A percentile compares a stretch with the other conserved stretches of the same genome.
Conservation (phyloP, 225 moss, liverwort and hornwort genomes). For the Takakia lepidozioides region DNA sequence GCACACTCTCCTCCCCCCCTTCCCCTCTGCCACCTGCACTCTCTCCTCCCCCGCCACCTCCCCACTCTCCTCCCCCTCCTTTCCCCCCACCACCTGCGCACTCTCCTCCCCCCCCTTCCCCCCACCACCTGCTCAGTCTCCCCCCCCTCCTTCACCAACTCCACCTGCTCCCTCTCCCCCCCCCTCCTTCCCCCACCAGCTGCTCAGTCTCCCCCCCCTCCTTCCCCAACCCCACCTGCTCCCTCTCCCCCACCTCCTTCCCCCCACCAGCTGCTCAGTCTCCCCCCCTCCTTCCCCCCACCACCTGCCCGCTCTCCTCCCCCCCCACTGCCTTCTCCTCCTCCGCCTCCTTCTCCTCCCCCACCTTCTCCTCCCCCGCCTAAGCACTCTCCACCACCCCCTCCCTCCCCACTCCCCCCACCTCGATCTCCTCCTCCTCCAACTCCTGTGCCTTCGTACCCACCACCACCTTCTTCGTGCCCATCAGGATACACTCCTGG, state of each 20-base stretch:
- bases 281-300: neutral
- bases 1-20: neutral
- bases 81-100: neutral
- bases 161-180: neutral
- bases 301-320: neutral
- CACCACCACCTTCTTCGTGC: neutral
- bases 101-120: neutral
- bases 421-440: slow-evolving; percentile 8
- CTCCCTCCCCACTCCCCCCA: neutral
- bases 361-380: neutral
- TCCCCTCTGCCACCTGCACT: too few species aligned
- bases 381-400: slow-evolving; percentile 7
- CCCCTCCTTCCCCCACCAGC: slow-evolving; percentile 9
- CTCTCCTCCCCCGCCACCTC: slow-evolving; percentile 4
- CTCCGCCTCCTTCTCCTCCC: neutral
- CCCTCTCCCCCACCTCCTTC: neutral
- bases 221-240: neutral
- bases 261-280: too few species aligned
- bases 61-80: neutral
- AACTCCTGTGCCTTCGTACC: slow-evolving; percentile 7
- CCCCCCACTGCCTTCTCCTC: slow-evolving; percentile 2
- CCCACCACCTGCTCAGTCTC: neutral
- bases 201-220: slow-evolving; percentile 6
- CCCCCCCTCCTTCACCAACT: neutral
- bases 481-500: slow-evolving; percentile 26